Base-by-base conservation (phyloP, 2,329 filamentous ascomycete species). In the Capronia coronata region DNA sequence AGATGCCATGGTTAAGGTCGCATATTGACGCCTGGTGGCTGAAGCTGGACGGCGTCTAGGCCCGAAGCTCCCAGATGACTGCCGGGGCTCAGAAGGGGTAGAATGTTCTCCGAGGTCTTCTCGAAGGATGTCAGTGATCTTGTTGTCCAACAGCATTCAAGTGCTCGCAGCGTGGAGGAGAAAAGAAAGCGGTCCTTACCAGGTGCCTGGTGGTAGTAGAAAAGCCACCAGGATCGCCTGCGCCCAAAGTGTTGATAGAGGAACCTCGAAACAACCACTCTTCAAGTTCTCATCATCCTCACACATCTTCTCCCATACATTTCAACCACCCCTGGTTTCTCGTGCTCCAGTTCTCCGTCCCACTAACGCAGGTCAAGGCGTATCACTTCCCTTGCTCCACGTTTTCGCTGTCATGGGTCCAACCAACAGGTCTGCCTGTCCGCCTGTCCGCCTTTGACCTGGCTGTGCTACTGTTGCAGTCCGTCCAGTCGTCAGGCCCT, bases 391-490 rank as follows among this genome's bases (percentile, higher is more conserved):
- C 19, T 18, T 16, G 8, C 35, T 38, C 35, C 32, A 21, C 44
- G 44, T 34, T 32, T 47, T 35, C 13, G 11, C 18, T 10, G 13
- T 16, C 38, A 38, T 25, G 27, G n/a, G n/a, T 14, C 34, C 51
- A 49, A 53, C 46, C 51, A 41, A n/a, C 29, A 32, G n/a, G 13
- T 32, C 29, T 32, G 29, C 29, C 29, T 32, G 9, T 43, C 32
- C 19, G 23, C 32, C 27, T 43, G 23, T 22, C 40, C 18, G 32
- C 38, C 43, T 29, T 44, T 23, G 46, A 47, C 43, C 44, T 49
- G 43, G 46, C 46, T 53, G 43, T 49, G 46, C 42, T 34, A 50
- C 47, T 19, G 46, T 53, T 32, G 40, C 43, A 47, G 44, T 47
- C 51, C 47, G 14, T 39, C 34, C 25, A 10, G 10, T 27, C 23